These are phyloP conservation scores for Bothriochloa decipiens DNA, from an alignment of 176 grass and related monocot species.

Conservation along the genomic window DNA sequence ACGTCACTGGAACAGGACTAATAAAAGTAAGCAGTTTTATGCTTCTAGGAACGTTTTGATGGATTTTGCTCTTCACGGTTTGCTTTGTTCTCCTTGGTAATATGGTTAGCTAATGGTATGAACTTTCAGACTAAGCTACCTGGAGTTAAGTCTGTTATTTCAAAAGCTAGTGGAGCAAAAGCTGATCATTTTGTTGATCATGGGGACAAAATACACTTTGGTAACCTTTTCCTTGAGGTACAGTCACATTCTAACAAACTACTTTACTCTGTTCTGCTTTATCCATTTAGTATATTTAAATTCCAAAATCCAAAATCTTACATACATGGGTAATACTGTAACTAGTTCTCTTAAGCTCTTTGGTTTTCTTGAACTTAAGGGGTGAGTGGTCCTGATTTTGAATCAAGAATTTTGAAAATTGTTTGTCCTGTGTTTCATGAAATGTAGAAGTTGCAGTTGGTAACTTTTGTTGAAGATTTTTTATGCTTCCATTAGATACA, in stretches of 20 bases:
- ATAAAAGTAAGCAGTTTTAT: conserved; percentile 63
- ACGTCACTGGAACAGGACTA: conserved; percentile 85
- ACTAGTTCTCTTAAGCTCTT: neutral
- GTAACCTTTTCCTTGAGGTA: conserved; percentile 92
- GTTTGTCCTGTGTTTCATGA: neutral
- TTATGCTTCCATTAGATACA: neutral
- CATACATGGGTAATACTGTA: neutral
- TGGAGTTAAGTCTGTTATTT: conserved; percentile 76
- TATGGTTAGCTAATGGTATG: conserved; percentile 12
- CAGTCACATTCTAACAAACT: neutral
- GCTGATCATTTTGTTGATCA: conserved; percentile 84
- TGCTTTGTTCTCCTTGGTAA: conserved; percentile 4
- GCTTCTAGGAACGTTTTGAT: conserved; percentile 11
- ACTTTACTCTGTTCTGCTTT: neutral
- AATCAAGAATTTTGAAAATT: neutral
- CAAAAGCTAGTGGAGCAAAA: conserved; percentile 72
- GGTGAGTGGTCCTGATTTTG: neutral
- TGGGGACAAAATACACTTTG: conserved; percentile 84
- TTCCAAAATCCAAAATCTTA: neutral
- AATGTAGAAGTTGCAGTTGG: neutral
- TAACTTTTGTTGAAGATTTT: neutral
- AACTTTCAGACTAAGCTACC: conserved; percentile 66
- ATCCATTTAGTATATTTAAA: conserved; percentile 14
- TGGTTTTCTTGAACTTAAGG: conserved; percentile 16
- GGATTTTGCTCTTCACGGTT: neutral